These are phyloP conservation scores for Ambrosiella beaveri DNA, from an alignment of 2,329 filamentous ascomycete genomes.

Conservation along the genomic window DNA sequence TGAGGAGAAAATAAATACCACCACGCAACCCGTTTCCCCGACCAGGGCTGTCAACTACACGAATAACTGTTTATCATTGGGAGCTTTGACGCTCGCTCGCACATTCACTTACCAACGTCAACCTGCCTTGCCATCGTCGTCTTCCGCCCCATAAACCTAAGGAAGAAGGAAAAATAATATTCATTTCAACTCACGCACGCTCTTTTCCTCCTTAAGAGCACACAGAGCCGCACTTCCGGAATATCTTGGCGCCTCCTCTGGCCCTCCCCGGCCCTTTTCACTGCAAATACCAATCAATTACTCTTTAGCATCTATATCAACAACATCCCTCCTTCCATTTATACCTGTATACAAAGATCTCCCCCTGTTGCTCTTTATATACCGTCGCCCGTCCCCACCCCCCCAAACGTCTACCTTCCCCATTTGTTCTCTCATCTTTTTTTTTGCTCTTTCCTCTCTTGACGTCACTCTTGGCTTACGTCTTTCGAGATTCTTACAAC, in stretches of 20 bases:
- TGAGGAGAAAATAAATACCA: too few relatives aligned
- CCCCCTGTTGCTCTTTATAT: too few relatives aligned
- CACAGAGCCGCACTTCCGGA: background rate
- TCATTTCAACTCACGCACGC: background rate
- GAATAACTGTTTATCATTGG: background rate
- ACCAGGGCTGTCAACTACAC: background rate
- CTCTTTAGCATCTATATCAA: background rate
- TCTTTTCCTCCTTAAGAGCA: background rate
- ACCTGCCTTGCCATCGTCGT: background rate
- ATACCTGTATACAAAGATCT: too few relatives aligned
- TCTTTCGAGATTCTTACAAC: too few relatives aligned
- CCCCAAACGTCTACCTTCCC: too few relatives aligned
- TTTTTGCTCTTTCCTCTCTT: too few relatives aligned
- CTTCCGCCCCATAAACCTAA: background rate
- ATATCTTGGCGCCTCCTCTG: background rate
- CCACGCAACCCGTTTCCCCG: background rate
- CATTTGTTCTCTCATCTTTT: too few relatives aligned
- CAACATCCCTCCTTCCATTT: too few relatives aligned
- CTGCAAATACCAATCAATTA: background rate
- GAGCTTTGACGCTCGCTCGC: background rate
- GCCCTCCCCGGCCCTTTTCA: background rate
- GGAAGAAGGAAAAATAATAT: background rate
- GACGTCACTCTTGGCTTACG: too few relatives aligned
- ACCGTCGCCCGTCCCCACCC: too few relatives aligned
- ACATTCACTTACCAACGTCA: background rate